Evolutionary conservation across 73 alveolate genomes (phyloP).

Genomic region (Paramecium biaurelia): DNA sequence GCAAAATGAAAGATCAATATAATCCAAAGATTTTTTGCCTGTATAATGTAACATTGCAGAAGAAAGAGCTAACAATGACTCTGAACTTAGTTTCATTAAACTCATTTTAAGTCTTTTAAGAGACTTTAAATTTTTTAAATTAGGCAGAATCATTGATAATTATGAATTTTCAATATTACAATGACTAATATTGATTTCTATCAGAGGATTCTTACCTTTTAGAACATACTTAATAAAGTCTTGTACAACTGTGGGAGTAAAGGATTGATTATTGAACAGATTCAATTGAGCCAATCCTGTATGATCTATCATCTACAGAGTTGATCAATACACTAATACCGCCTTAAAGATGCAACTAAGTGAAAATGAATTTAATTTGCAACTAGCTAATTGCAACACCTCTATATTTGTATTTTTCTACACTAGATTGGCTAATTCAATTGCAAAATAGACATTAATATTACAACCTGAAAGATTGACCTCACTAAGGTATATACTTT

Average conservation of each 20-base stretch:
- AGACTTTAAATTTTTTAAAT: background rate
- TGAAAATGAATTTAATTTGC: conserved; percentile 18
- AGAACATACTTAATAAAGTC: conserved; percentile 28
- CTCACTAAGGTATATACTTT: background rate
- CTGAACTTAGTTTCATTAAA: background rate
- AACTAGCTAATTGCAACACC: background rate
- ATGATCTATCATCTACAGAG: conserved; percentile 22
- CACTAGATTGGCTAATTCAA: background rate
- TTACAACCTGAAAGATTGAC: conserved; percentile 17
- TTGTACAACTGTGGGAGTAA: background rate
- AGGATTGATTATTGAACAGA: background rate
- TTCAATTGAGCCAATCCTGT: background rate
- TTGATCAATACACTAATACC: background rate
- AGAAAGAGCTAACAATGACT: background rate
- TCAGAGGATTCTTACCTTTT: background rate
- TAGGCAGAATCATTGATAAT: background rate
- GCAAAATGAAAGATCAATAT: background rate
- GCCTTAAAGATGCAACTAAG: conserved; percentile 26
- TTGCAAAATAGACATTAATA: conserved; percentile 1
- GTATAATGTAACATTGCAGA: conserved; percentile 7
- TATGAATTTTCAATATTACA: background rate
- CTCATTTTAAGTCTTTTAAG: background rate
- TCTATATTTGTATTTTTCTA: background rate
- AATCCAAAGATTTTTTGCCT: background rate
- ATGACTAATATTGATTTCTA: conserved; percentile 4